These are phyloP conservation scores for Calamus simplicifolius DNA, from an alignment of 176 grass and related monocot species.

Conservation along the genomic window DNA sequence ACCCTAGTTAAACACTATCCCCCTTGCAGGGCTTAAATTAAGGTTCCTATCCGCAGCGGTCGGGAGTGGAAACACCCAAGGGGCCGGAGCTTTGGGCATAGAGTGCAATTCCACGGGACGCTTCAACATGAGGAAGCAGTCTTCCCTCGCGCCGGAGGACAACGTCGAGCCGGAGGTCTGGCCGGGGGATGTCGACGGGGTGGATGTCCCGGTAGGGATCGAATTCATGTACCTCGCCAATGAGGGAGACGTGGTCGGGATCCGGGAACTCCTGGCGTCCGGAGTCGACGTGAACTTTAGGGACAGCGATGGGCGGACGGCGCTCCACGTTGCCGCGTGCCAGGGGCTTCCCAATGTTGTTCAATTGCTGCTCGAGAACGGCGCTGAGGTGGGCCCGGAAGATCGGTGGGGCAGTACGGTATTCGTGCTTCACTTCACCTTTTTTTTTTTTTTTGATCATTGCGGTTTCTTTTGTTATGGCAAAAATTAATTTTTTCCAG, in stretches of 20 bases:
- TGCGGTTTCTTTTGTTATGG: too few relatives aligned
- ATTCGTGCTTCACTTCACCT: background rate
- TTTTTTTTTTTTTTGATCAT: too few relatives aligned
- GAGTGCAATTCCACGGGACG: slow-evolving; percentile 31
- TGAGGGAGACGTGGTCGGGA: slow-evolving; percentile 60
- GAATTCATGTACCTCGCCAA: slow-evolving; percentile 75
- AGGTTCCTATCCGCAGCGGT: too few relatives aligned
- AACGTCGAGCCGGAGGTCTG: background rate
- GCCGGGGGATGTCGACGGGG: background rate
- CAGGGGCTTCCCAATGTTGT: slow-evolving; percentile 63
- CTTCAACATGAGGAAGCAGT: slow-evolving; percentile 69
- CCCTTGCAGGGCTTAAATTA: too few relatives aligned
- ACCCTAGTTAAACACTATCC: too few relatives aligned
- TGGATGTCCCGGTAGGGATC: slow-evolving; percentile 21
- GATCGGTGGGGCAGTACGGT: slow-evolving; percentile 94
- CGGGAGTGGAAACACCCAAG: too few relatives aligned
- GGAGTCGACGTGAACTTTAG: slow-evolving; percentile 77
- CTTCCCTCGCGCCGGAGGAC: slow-evolving; percentile 56
- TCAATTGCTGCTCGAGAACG: slow-evolving; percentile 48
- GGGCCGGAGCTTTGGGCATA: slow-evolving; percentile 12
- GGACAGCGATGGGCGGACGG: slow-evolving; percentile 80
- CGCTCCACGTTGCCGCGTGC: slow-evolving; percentile 80
- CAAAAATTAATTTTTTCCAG: too few relatives aligned
- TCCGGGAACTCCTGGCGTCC: slow-evolving; percentile 55
- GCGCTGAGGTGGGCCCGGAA: slow-evolving; percentile 47